Conservation (phyloP, 495 filamentous ascomycete species). For the Penicillium lividum region DNA sequence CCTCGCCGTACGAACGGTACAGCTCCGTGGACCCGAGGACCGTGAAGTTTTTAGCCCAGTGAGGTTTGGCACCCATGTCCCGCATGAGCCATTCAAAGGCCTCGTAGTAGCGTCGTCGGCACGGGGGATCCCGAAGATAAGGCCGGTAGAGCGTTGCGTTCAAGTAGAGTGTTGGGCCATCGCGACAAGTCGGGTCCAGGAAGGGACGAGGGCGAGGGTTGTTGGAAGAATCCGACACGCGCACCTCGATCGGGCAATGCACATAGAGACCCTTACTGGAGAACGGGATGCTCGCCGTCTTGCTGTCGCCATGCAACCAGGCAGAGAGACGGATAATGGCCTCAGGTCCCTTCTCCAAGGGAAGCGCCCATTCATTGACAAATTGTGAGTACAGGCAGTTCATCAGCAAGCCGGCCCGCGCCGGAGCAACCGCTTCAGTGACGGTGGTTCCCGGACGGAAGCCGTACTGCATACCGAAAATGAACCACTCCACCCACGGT, state of each 20-base stretch:
- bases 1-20: slow-evolving; percentile 49
- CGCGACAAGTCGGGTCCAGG: slow-evolving; percentile 68
- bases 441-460: slow-evolving; percentile 65
- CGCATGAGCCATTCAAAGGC: slow-evolving; percentile 97
- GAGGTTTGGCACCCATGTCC: slow-evolving; percentile 83
- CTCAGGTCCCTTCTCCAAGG: slow-evolving; percentile 84
- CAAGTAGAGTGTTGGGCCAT: slow-evolving; percentile 84
- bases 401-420: slow-evolving; percentile 80
- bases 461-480: slow-evolving; percentile 94
- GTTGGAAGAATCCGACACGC: slow-evolving; percentile 74
- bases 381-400: slow-evolving; percentile 96
- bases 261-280: slow-evolving; percentile 77
- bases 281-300: slow-evolving; percentile 71
- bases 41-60: slow-evolving; percentile 97
- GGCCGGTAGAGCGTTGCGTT: slow-evolving; percentile 96
- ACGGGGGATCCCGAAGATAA: slow-evolving; percentile 79
- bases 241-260: slow-evolving; percentile 91
- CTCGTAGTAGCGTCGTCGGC: slow-evolving; percentile 77
- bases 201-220: slow-evolving; percentile 62
- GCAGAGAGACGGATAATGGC: slow-evolving; percentile 78
- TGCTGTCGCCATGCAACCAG: slow-evolving; percentile 73
- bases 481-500: slow-evolving; percentile 87
- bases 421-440: slow-evolving; percentile 75
- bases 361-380: slow-evolving; percentile 97
- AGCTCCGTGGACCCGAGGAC: slow-evolving; percentile 50